Evolutionary conservation across 768 basidiomycete genomes (phyloP).

Genomic region (Calocybe indica): DNA sequence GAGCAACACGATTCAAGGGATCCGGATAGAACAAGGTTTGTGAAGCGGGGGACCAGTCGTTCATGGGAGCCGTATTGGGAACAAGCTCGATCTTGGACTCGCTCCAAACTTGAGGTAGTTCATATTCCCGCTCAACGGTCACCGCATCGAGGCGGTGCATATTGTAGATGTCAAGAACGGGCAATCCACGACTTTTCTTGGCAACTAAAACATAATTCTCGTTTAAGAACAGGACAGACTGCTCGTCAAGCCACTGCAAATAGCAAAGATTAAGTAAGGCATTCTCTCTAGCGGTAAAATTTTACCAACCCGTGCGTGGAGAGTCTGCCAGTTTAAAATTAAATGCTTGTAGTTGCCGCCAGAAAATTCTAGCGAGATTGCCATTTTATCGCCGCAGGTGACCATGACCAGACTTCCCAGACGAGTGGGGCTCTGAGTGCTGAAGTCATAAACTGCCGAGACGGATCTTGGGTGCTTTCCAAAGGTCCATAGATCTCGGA

Average conservation of each 20-base stretch:
- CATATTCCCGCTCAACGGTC: slow-evolving; percentile 43
- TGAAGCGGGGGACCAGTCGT: slow-evolving; percentile 26
- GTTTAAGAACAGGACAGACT: slow-evolving; percentile 40
- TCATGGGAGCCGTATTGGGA: slow-evolving; percentile 38
- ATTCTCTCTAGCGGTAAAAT: neutral
- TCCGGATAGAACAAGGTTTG: slow-evolving; percentile 54
- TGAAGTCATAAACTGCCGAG: slow-evolving; percentile 34
- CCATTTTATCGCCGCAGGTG: slow-evolving; percentile 38
- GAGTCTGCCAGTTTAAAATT: slow-evolving; percentile 44
- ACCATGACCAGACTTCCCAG: slow-evolving; percentile 28
- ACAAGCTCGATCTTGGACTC: slow-evolving; percentile 40
- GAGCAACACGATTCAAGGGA: slow-evolving; percentile 42
- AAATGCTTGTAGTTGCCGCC: slow-evolving; percentile 37
- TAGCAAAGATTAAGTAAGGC: neutral
- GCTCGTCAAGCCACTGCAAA: slow-evolving; percentile 44
- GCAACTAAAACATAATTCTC: slow-evolving; percentile 37
- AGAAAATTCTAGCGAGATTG: slow-evolving; percentile 34
- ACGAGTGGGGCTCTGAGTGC: slow-evolving; percentile 26
- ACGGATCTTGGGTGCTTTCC: slow-evolving; percentile 45
- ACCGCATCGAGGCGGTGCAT: slow-evolving; percentile 36
- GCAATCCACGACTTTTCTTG: slow-evolving; percentile 27
- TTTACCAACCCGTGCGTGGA: slow-evolving; percentile 36
- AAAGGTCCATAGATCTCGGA: slow-evolving; percentile 51
- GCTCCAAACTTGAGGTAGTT: slow-evolving; percentile 50
- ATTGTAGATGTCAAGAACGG: slow-evolving; percentile 41